Conservation (phyloP, 352 stramenopile genomes). For the Halophytophthora polymorphica region DNA sequence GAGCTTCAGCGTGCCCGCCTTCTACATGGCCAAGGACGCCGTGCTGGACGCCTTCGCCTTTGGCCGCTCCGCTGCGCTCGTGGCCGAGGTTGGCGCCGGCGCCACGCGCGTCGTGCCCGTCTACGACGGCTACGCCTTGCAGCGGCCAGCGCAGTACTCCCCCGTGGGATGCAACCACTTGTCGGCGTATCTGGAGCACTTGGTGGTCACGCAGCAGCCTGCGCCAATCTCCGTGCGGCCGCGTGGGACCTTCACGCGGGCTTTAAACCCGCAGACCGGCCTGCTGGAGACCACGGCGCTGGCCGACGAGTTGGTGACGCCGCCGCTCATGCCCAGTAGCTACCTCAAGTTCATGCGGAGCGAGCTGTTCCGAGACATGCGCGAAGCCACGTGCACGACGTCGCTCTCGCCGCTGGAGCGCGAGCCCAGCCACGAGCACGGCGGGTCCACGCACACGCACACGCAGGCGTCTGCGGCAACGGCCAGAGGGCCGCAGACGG, state of each 20-base stretch:
- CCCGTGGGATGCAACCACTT: conserved; percentile 70
- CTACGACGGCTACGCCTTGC: conserved; percentile 88
- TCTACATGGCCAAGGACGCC: conserved; percentile 89
- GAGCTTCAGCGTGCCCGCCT: conserved; percentile 84
- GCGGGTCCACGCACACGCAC: conserved; percentile 18
- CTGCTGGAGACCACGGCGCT: conserved; percentile 57
- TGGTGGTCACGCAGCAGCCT: conserved; percentile 45
- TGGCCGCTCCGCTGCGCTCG: conserved; percentile 80
- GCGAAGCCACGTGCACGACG: conserved; percentile 54
- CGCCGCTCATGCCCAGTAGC: conserved; percentile 51
- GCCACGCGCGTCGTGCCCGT: conserved; percentile 86
- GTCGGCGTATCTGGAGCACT: conserved; percentile 63
- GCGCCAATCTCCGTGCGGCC: conserved; percentile 41
- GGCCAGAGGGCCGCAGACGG: conserved; percentile 15
- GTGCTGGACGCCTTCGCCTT: conserved; percentile 91
- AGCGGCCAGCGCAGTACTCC: conserved; percentile 74
- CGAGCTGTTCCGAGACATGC: conserved; percentile 77
- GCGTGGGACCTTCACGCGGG: conserved; percentile 61
- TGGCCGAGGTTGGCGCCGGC: conserved; percentile 87
- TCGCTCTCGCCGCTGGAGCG: conserved; percentile 48
- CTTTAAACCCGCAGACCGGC: conserved; percentile 43
- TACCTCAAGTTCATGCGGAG: conserved; percentile 74
- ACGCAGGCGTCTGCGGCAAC: conserved; percentile 10
- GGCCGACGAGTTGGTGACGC: conserved; percentile 29
- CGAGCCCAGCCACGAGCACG: conserved; percentile 3